Evolutionary conservation across 2,329 filamentous ascomycete species (phyloP), one percentile per base, ranked within the genome.

Genomic region (Thermochaetoides dissita): DNA sequence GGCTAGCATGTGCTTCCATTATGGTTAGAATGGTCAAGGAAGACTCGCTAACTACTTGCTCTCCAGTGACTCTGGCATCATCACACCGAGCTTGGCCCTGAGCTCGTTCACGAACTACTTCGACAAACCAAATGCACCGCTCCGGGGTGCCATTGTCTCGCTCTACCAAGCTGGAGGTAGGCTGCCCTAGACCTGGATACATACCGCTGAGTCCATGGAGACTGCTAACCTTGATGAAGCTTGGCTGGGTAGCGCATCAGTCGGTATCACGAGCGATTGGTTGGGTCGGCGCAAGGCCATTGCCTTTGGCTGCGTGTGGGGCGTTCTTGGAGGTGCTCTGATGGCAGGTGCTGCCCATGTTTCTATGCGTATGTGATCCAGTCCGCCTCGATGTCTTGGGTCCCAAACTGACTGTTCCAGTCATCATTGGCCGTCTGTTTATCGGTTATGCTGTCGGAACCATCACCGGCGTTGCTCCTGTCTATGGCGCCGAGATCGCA

Each of bases 301-400:
- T 8, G 58, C 60, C 0, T 64, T 64, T 36, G 62, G 62, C 3
- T 63, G 61, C 31, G 54, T 59, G 6, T 64, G 57, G 58, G 62
- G 62, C 2, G 59, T 60, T 0, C 51, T 64, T 2, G 62, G 61
- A 0, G 61, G 57, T 11, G 61, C 59, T 0, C 39, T 64, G 34
- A 64, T 64, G 62, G 57, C 62, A n/a, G 62, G 59, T 1, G 62
- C 61, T 0, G 59, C 56, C 1, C 62, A 64, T 24, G 61, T 64
- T 39, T 56, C 57, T 0, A 64, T 64, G 62, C 55, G 60, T 63
- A 42, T 24, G 17, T 24, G 17, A 24, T 5, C 17, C 17, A 51
- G 59, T 52, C 8, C 7, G 3, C 31, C 17, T 8, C 24, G 3
- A 3, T 11, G 10, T 29, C 10, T 30, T 10, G 34, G 6, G 10